Percentiles rank a stretch among this genome's conserved stretches.
phyloP scores from a whole-genome alignment of 306 rosid genomes.

The Rosa lucieae region DNA sequence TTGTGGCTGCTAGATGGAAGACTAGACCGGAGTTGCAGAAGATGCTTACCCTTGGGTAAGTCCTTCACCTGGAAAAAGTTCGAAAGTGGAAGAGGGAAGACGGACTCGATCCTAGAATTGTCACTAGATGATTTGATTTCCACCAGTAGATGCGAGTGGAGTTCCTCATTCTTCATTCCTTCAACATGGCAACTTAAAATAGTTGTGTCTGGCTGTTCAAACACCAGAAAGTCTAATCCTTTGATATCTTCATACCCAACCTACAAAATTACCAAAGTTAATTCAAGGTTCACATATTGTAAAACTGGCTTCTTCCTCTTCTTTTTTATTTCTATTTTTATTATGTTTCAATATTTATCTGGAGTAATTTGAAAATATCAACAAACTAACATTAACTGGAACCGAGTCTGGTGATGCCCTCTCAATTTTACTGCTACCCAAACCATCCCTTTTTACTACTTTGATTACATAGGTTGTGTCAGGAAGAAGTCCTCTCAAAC shows the following conservation, averaged over 20 bases:
- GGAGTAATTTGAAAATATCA: neutral
- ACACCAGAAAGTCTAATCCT: slow-evolving; percentile 85
- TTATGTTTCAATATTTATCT: neutral
- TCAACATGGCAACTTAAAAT: slow-evolving; percentile 89
- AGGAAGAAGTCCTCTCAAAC: slow-evolving; percentile 94
- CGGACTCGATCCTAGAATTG: slow-evolving; percentile 52
- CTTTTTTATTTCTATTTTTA: neutral
- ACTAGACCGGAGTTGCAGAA: slow-evolving; percentile 73
- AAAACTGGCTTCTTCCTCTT: slow-evolving; percentile 2
- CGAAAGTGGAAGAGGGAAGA: slow-evolving; percentile 84
- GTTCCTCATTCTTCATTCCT: slow-evolving; percentile 75
- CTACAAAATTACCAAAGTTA: slow-evolving; percentile 42
- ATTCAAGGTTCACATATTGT: slow-evolving; percentile 17
- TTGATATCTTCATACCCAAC: slow-evolving; percentile 77
- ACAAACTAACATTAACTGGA: slow-evolving; percentile 56
- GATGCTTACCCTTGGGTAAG: slow-evolving; percentile 79
- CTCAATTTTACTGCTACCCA: slow-evolving; percentile 61
- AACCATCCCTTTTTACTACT: slow-evolving; percentile 65
- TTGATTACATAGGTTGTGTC: slow-evolving; percentile 68
- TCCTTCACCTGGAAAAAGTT: slow-evolving; percentile 95
- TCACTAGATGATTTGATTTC: slow-evolving; percentile 88
- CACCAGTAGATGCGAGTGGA: slow-evolving; percentile 62
- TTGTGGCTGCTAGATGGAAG: slow-evolving; percentile 62
- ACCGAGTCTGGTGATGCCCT: slow-evolving; percentile 88
- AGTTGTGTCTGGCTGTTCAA: slow-evolving; percentile 93